Percentiles rank a stretch among this genome's conserved stretches.
Conservation (phyloP, 108 stramenopile genomes). For the Cylindrotheca closterium region DNA sequence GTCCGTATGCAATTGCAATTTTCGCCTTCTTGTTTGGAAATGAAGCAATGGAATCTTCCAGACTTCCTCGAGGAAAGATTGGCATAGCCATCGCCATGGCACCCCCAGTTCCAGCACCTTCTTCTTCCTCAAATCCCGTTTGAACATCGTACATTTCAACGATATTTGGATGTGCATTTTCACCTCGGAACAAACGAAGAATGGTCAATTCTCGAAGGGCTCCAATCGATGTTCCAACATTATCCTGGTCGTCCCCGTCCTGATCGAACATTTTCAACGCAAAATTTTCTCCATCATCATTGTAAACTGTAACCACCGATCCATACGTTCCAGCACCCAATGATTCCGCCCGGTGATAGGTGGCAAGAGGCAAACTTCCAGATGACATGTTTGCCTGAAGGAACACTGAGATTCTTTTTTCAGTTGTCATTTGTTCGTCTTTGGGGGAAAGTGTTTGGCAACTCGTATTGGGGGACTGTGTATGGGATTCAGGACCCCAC, state of each 20-base stretch:
- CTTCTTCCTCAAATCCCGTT: slow-evolving; percentile 39
- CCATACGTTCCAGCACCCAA: slow-evolving; percentile 80
- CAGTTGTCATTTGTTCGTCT: too few species aligned
- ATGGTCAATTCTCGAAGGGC: slow-evolving; percentile 76
- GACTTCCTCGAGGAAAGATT: slow-evolving; percentile 52
- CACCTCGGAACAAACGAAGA: slow-evolving; percentile 63
- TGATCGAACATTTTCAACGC: slow-evolving; percentile 75
- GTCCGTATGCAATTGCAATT: slow-evolving; percentile 65
- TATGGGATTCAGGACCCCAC: too few species aligned
- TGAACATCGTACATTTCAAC: slow-evolving; percentile 73
- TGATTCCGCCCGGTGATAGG: slow-evolving; percentile 69
- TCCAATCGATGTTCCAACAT: slow-evolving; percentile 56
- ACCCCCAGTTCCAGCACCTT: slow-evolving; percentile 53
- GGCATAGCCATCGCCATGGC: slow-evolving; percentile 72
- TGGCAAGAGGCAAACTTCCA: slow-evolving; percentile 58
- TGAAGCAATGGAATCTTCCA: slow-evolving; percentile 44
- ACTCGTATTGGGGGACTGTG: too few species aligned
- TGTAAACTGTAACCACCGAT: slow-evolving; percentile 71
- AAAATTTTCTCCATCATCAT: slow-evolving; percentile 77
- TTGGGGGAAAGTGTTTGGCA: too few species aligned
- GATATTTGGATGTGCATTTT: slow-evolving; percentile 74
- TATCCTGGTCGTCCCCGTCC: slow-evolving; percentile 41
- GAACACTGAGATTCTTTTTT: background rate
- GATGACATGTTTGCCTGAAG: slow-evolving; percentile 58
- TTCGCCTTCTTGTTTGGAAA: slow-evolving; percentile 21